Percentiles rank a stretch among this genome's conserved stretches.
These are phyloP conservation scores for Exophiala alcalophila DNA, from an alignment of 2,329 filamentous ascomycete genomes.

Conservation along the genomic window DNA sequence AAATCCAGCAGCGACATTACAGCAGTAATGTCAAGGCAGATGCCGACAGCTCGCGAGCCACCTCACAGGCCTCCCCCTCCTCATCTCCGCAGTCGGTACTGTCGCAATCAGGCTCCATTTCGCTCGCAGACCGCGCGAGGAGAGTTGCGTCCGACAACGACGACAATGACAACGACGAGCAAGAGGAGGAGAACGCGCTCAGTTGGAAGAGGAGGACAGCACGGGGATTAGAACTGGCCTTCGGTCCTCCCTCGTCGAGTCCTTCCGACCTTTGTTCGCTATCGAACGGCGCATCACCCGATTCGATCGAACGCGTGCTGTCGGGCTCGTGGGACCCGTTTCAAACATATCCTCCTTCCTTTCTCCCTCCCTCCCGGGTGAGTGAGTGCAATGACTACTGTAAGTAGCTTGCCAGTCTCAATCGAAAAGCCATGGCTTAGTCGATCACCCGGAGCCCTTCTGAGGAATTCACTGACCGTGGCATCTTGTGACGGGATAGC, in stretches of 20 bases:
- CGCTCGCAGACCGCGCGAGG: background rate
- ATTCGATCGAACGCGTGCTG: no score
- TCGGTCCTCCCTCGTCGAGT: no score
- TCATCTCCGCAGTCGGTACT: background rate
- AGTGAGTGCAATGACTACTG: slow-evolving; percentile 10
- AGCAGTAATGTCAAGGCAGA: background rate
- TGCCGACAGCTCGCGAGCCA: slow-evolving; percentile 1
- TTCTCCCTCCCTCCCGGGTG: slow-evolving; percentile 7
- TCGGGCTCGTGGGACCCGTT: slow-evolving; percentile 8
- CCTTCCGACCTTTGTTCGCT: no score
- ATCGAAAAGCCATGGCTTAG: no score
- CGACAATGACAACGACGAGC: no score
- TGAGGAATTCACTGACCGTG: slow-evolving; percentile 5
- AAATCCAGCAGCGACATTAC: slow-evolving; percentile 9
- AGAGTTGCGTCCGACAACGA: background rate
- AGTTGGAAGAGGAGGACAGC: no score
- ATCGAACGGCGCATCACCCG: no score
- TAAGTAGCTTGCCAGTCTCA: slow-evolving; percentile 1
- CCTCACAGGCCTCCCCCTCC: slow-evolving; percentile 6
- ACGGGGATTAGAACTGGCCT: no score
- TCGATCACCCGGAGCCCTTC: no score
- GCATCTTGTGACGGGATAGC: background rate
- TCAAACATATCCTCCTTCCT: slow-evolving; percentile 5
- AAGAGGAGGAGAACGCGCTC: no score
- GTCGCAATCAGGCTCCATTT: background rate